A percentile compares a stretch with the other conserved stretches of the same genome.
These are phyloP conservation scores for Candida nonsorbophila DNA, from an alignment of 805 yeast species.

Conservation along the genomic window DNA sequence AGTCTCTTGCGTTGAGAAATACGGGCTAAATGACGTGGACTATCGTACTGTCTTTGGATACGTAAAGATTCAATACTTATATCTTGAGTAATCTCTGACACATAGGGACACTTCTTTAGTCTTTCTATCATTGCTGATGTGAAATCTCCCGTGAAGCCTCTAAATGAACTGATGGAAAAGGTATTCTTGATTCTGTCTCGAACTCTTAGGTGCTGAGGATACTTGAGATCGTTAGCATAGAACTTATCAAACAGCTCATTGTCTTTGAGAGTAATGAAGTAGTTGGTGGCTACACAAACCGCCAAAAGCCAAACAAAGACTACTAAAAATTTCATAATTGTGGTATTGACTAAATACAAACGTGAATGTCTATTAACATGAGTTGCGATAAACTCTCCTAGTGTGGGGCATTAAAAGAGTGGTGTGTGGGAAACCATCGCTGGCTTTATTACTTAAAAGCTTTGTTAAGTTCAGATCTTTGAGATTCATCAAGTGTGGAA, in stretches of 20 bases:
- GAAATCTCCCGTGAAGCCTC: constrained; percentile 64
- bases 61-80: constrained; percentile 53
- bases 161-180: constrained; percentile 65
- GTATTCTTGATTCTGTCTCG: constrained; percentile 44
- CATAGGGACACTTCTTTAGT: constrained; percentile 53
- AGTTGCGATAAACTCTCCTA: too few relatives aligned
- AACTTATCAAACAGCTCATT: constrained; percentile 46
- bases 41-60: constrained; percentile 30
- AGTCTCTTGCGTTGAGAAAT: constrained; percentile 45
- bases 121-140: constrained; percentile 41
- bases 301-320: not conserved
- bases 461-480: constrained; percentile 24
- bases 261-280: constrained; percentile 48
- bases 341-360: not conserved
- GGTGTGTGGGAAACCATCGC: too few relatives aligned
- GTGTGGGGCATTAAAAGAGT: too few relatives aligned
- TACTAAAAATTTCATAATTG: not conserved
- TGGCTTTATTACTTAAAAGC: too few relatives aligned
- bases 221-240: constrained; percentile 38
- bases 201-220: constrained; percentile 33
- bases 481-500: constrained; percentile 27
- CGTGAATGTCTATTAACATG: too few relatives aligned
- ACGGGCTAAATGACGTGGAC: constrained; percentile 66
- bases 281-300: constrained; percentile 9
- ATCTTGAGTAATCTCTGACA: constrained; percentile 68